Conservation (phyloP, 805 yeast species). For the Debaryomyces castellii region DNA sequence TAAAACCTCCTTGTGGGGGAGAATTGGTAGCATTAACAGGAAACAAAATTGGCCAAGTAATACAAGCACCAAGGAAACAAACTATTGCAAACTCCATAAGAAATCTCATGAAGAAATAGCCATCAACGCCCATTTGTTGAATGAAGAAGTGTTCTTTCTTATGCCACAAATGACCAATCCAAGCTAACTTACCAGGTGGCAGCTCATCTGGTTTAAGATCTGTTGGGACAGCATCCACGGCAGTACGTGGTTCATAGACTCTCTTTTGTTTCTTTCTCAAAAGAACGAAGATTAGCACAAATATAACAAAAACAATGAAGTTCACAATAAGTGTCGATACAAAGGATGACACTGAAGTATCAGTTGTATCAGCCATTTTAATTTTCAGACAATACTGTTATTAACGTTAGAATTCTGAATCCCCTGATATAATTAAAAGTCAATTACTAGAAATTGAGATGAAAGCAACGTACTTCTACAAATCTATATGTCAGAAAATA, state of each 20-base stretch:
- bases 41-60: constrained; percentile 67
- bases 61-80: constrained; percentile 51
- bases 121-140: constrained; percentile 74
- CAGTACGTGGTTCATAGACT: constrained; percentile 53
- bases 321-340: constrained; percentile 48
- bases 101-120: constrained; percentile 71
- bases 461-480: too few species aligned
- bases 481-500: neutral
- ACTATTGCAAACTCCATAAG: constrained; percentile 53
- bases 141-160: constrained; percentile 62
- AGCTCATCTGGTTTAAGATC: constrained; percentile 44
- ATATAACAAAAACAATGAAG: constrained; percentile 40
- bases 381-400: neutral
- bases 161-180: constrained; percentile 52
- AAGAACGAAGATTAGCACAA: constrained; percentile 35
- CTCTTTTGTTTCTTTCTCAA: constrained; percentile 44
- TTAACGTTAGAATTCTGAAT: neutral
- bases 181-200: constrained; percentile 47
- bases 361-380: constrained; percentile 7
- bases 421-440: too few species aligned
- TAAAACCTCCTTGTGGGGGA: constrained; percentile 54
- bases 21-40: constrained; percentile 78
- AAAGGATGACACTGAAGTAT: constrained; percentile 49
- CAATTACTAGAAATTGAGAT: too few species aligned
- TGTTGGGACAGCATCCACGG: constrained; percentile 46